Evolutionary conservation across 78 protist genomes (phyloP), one percentile per base, ranked within the genome.

Genomic region (Creolimax fragrantissima): DNA sequence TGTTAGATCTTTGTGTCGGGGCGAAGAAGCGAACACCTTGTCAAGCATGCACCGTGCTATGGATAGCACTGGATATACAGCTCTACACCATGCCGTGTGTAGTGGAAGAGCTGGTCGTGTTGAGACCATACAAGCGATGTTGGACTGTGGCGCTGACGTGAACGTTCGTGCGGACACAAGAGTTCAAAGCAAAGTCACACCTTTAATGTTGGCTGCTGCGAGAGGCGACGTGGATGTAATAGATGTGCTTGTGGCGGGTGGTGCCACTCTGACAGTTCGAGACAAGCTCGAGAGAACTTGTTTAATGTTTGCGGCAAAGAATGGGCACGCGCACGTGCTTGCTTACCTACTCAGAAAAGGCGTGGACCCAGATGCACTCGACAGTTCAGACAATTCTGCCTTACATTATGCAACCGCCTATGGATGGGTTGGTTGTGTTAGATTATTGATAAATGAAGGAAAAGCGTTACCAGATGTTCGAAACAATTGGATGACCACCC

Each of bases 331-430:
- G 2, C 37, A 11, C 67, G 5, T 45, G 2, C n/a, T 83, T 35
- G 17, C 88, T 3, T 2, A 41, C 35, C 42, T 94, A 35, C 67
- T 92, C 35, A 24, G 37, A n/a, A 42, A 17, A 37, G 95, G 94
- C 6, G 35, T 2, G 44, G n/a, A 94, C 41, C 43, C 88, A 35
- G 5, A 88, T 44, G 83, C 47, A 3, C 43, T 11, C 43, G 95
- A 94, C 88, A 24, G 85, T 45, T 41, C 92, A 42, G 92, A 41
- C 42, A 93, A 93, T 47, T 45, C 95, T 2, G 85, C 94, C 37
- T 3, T 17, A 4, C 86, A 90, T 41, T 89, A 42, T 5, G 95
- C 94, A 4, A 84, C 95, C 24, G 94, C 95, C 7, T 94, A 93
- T 43, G 95, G 95, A 24, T 93, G 90, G 88, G 35, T 91, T 17